Conservation (phyloP, 169 alveolate genomes). For the Babesia ovata region DNA sequence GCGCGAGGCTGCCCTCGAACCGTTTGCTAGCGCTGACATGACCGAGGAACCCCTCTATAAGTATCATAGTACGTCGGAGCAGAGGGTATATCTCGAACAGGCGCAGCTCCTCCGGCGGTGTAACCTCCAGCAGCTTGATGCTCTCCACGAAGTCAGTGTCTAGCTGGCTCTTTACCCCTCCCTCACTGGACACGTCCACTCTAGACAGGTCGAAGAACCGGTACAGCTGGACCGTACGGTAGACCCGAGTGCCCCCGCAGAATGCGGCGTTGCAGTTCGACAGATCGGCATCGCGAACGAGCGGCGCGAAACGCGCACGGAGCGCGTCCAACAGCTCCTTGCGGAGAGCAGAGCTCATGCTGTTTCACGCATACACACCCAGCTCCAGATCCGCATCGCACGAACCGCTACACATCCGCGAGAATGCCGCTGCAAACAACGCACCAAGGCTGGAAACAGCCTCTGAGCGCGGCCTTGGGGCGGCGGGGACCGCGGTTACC, state of each 20-base stretch:
- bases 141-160: constrained; percentile 27
- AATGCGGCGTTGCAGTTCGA: neutral
- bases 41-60: constrained; percentile 37
- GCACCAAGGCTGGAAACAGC: too few species aligned
- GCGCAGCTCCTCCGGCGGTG: neutral
- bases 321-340: constrained; percentile 25
- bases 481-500: neutral
- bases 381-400: neutral
- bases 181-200: constrained; percentile 14
- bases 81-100: constrained; percentile 44
- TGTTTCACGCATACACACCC: constrained; percentile 1
- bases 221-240: constrained; percentile 14
- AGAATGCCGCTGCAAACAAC: too few species aligned
- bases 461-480: too few species aligned
- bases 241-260: neutral
- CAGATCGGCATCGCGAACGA: neutral
- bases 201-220: constrained; percentile 33
- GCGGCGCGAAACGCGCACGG: constrained; percentile 7
- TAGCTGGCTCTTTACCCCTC: neutral
- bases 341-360: constrained; percentile 12
- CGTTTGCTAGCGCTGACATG: neutral
- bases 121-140: constrained; percentile 12
- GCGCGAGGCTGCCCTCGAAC: constrained; percentile 4
- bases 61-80: constrained; percentile 33
- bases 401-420: neutral